Conservation (phyloP, 2,329 filamentous ascomycete genomes). For the Madurella mycetomatis region DNA sequence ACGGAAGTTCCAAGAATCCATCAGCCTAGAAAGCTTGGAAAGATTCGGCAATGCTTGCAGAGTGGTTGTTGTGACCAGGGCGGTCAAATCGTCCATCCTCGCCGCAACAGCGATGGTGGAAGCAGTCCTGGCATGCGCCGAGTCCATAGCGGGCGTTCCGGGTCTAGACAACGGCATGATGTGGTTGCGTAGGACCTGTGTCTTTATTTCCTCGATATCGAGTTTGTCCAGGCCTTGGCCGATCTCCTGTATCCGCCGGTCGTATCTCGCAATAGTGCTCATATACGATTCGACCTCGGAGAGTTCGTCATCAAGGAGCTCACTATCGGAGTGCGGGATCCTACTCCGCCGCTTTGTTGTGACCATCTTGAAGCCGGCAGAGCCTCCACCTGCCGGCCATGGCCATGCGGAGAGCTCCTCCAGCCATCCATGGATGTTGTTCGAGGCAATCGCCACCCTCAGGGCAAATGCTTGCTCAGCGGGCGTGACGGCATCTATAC, state of each 20-base stretch:
- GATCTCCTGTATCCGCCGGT: slow-evolving; percentile 71
- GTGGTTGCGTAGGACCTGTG: slow-evolving; percentile 77
- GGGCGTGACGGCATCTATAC: slow-evolving; percentile 58
- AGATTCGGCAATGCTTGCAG: slow-evolving; percentile 82
- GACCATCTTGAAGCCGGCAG: slow-evolving; percentile 52
- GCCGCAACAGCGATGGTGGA: slow-evolving; percentile 52
- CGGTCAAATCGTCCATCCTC: slow-evolving; percentile 82
- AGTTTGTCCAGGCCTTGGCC: slow-evolving; percentile 62
- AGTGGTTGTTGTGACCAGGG: slow-evolving; percentile 84
- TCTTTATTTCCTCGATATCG: slow-evolving; percentile 83
- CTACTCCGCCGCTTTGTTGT: slow-evolving; percentile 37
- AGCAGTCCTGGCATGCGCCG: slow-evolving; percentile 39
- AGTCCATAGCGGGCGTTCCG: slow-evolving; percentile 43
- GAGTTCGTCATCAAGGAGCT: slow-evolving; percentile 17
- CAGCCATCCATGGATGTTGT: slow-evolving; percentile 69
- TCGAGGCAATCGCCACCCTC: slow-evolving; percentile 64
- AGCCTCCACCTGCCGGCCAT: slow-evolving; percentile 49
- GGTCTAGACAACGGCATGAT: slow-evolving; percentile 57
- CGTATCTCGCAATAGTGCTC: slow-evolving; percentile 67
- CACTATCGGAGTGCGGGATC: slow-evolving; percentile 29
- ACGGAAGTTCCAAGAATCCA: slow-evolving; percentile 74
- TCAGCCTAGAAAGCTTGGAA: slow-evolving; percentile 65
- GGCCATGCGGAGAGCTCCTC: slow-evolving; percentile 62
- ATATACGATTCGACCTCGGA: slow-evolving; percentile 44
- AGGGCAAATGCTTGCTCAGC: slow-evolving; percentile 68